Evolutionary conservation across 768 basidiomycete genomes (phyloP).

Genomic region (Lactarius psammicola): DNA sequence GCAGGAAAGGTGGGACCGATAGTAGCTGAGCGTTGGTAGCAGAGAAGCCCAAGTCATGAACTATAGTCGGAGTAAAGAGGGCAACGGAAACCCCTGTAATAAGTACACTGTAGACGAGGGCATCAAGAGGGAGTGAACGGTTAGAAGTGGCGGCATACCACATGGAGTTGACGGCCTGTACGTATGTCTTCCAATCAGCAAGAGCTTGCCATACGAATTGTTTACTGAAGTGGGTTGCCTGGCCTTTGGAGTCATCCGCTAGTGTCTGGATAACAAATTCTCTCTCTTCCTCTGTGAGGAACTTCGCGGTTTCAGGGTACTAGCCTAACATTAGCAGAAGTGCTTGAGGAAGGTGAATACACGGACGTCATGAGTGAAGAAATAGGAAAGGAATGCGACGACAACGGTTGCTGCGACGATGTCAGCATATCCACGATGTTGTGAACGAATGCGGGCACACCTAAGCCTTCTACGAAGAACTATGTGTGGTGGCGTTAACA

Average conservation of each 20-base stretch:
- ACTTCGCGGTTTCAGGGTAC: slow-evolving; percentile 47
- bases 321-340: slow-evolving; percentile 19
- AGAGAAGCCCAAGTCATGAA: slow-evolving; percentile 44
- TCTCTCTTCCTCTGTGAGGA: slow-evolving; percentile 40
- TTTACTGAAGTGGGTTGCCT: slow-evolving; percentile 37
- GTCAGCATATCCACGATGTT: neutral
- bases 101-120: slow-evolving; percentile 37
- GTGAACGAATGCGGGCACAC: slow-evolving; percentile 19
- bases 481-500: slow-evolving; percentile 22
- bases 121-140: neutral
- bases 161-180: slow-evolving; percentile 38
- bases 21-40: slow-evolving; percentile 44
- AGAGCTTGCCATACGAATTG: slow-evolving; percentile 39
- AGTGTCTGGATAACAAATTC: slow-evolving; percentile 35
- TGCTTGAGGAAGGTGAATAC: neutral
- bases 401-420: slow-evolving; percentile 33
- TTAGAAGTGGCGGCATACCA: slow-evolving; percentile 31
- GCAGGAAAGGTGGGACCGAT: slow-evolving; percentile 39
- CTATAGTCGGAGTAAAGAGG: slow-evolving; percentile 39
- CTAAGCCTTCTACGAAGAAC: slow-evolving; percentile 49
- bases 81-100: slow-evolving; percentile 47
- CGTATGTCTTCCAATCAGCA: slow-evolving; percentile 36
- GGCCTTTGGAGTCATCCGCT: slow-evolving; percentile 33
- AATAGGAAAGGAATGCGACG: slow-evolving; percentile 43
- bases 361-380: slow-evolving; percentile 41